Conservation (phyloP, 2,329 filamentous ascomycete genomes). For the Cordyceps fumosorosea region DNA sequence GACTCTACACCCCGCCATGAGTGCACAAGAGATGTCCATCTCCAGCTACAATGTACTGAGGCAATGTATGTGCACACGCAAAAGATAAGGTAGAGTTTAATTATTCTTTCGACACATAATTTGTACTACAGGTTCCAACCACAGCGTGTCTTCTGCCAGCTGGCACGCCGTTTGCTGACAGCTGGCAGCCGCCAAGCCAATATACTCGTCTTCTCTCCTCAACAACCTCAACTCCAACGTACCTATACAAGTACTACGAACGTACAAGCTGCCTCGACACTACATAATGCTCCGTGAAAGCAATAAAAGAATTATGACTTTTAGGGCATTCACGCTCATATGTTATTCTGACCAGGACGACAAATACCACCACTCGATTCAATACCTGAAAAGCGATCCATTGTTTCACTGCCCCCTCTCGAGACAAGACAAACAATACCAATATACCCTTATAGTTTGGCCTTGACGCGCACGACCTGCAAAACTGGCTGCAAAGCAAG, state of each 20-base stretch:
- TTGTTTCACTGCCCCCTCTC: too few relatives aligned
- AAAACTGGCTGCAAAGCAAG: constrained; percentile 83
- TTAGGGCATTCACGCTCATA: too few relatives aligned
- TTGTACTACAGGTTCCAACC: not conserved
- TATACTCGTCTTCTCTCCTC: not conserved
- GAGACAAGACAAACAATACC: not conserved
- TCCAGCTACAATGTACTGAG: not conserved
- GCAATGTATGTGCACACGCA: not conserved
- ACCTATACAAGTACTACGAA: too few relatives aligned
- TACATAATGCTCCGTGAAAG: too few relatives aligned
- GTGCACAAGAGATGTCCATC: not conserved
- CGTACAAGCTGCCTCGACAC: too few relatives aligned
- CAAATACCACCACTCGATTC: too few relatives aligned
- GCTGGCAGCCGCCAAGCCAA: not conserved
- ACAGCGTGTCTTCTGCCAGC: not conserved
- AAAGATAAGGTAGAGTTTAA: not conserved
- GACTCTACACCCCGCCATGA: not conserved
- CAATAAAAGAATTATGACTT: too few relatives aligned
- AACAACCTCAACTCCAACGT: too few relatives aligned
- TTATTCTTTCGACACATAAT: not conserved
- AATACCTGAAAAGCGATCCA: too few relatives aligned
- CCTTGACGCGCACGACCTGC: constrained; percentile 69
- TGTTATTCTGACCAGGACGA: too few relatives aligned
- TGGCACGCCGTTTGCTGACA: not conserved
- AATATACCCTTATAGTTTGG: constrained; percentile 56